Evolutionary conservation across 208 protist species (phyloP).

Genomic region (Trypanosoma brucei): DNA sequence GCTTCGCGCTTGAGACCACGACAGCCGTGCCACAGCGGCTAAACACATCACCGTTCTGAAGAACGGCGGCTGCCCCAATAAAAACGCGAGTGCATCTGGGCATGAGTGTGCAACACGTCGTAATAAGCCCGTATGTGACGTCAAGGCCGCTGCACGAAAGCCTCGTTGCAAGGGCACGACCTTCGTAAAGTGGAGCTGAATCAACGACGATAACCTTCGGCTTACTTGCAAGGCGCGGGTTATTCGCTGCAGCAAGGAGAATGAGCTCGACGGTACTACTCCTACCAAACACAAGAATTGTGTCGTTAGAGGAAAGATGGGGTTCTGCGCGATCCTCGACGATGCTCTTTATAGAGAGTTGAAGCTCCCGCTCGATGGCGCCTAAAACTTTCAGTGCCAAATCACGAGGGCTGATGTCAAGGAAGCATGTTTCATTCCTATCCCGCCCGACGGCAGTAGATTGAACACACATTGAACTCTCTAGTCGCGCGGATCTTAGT

Average conservation of each 20-base stretch:
- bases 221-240: constrained; percentile 24
- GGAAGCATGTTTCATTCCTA: not conserved
- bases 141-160: constrained; percentile 78
- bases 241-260: constrained; percentile 36
- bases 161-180: constrained; percentile 56
- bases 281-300: constrained; percentile 77
- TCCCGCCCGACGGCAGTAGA: not conserved
- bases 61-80: constrained; percentile 90
- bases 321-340: constrained; percentile 67
- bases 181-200: constrained; percentile 91
- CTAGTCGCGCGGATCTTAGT: not conserved
- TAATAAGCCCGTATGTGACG: constrained; percentile 93
- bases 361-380: constrained; percentile 49
- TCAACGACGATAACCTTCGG: constrained; percentile 94
- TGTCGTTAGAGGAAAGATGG: constrained; percentile 61
- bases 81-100: constrained; percentile 92
- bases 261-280: constrained; percentile 74
- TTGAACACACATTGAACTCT: not conserved
- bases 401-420: constrained; percentile 36
- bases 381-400: constrained; percentile 40
- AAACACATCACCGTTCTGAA: constrained; percentile 94
- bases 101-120: constrained; percentile 93
- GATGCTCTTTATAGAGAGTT: constrained; percentile 66
- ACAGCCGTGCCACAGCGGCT: constrained; percentile 90
- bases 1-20: constrained; percentile 91